Conservation (phyloP, 148 eudicot species). For the Cornus kousa region DNA sequence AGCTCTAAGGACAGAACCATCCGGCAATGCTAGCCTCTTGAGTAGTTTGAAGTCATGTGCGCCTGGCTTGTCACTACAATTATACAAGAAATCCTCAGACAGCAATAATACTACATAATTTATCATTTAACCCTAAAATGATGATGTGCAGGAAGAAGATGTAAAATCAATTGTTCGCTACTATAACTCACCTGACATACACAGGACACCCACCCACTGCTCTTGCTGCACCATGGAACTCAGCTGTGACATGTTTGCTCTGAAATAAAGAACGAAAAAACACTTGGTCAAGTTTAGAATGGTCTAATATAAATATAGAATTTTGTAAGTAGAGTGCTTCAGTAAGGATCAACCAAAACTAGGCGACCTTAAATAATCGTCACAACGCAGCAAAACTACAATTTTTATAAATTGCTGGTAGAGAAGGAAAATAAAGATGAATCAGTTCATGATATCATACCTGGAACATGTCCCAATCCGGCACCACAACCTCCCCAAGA, state of each 20-base stretch:
- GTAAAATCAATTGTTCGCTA: not conserved
- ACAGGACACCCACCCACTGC: slow-evolving; percentile 59
- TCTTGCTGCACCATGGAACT: slow-evolving; percentile 59
- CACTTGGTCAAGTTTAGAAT: not conserved
- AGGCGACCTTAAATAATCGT: no score
- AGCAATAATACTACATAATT: not conserved
- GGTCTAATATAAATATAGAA: not conserved
- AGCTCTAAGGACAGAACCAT: slow-evolving; percentile 60
- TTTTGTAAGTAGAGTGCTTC: no score
- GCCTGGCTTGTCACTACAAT: slow-evolving; percentile 57
- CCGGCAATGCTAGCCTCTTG: slow-evolving; percentile 48
- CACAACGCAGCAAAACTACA: no score
- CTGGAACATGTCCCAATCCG: slow-evolving; percentile 76
- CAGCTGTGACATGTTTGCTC: slow-evolving; percentile 58
- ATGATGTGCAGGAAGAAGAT: not conserved
- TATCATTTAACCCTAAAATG: not conserved
- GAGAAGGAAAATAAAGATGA: not conserved
- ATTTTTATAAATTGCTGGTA: not conserved
- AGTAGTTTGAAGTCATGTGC: slow-evolving; percentile 54
- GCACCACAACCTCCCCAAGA: slow-evolving; percentile 65
- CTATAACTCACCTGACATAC: slow-evolving; percentile 48
- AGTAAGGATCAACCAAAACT: no score
- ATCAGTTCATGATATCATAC: slow-evolving; percentile 23
- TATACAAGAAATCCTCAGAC: not conserved
- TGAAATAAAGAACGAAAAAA: slow-evolving; percentile 15